phyloP scores from a whole-genome alignment of 2,329 filamentous ascomycete genomes.

The Fusarium guadeloupense region DNA sequence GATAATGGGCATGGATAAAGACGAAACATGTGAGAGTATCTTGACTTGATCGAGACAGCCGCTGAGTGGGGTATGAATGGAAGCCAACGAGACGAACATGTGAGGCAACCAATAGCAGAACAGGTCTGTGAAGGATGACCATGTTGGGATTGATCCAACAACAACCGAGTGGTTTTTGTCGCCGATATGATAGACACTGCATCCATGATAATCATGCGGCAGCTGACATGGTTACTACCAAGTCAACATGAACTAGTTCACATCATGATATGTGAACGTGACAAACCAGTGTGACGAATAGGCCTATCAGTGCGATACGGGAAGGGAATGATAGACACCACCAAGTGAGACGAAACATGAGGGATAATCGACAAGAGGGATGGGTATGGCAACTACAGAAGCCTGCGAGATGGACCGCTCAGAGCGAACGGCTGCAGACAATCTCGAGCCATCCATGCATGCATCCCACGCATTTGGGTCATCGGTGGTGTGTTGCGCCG shows the following conservation, averaged over 20 bases:
- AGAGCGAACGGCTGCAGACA: slow-evolving; percentile 6
- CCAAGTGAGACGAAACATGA: slow-evolving; percentile 29
- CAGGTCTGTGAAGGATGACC: slow-evolving; percentile 7
- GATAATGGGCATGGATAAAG: slow-evolving; percentile 2
- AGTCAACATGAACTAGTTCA: background rate
- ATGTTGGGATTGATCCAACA: slow-evolving; percentile 9
- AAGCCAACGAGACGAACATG: slow-evolving; percentile 14
- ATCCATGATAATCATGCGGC: slow-evolving; percentile 3
- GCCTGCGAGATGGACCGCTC: slow-evolving; percentile 2
- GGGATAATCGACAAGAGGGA: slow-evolving; percentile 39
- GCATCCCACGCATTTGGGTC: slow-evolving; percentile 41
- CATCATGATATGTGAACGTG: slow-evolving; percentile 16
- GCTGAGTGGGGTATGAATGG: slow-evolving; percentile 25
- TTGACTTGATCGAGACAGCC: slow-evolving; percentile 19
- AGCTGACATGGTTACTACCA: background rate
- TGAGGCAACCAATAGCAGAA: slow-evolving; percentile 24
- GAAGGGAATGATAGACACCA: slow-evolving; percentile 13
- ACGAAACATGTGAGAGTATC: slow-evolving; percentile 26
- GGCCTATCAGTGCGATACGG: slow-evolving; percentile 7
- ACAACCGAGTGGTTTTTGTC: slow-evolving; percentile 13
- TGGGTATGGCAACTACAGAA: slow-evolving; percentile 29
- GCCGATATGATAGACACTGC: slow-evolving; percentile 11
- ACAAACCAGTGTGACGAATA: slow-evolving; percentile 18
- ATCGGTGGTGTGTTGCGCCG: slow-evolving; percentile 16
- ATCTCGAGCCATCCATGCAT: slow-evolving; percentile 37